Evolutionary conservation across 1,139 yeast species (phyloP).

Genomic region (Diutina siamensis): DNA sequence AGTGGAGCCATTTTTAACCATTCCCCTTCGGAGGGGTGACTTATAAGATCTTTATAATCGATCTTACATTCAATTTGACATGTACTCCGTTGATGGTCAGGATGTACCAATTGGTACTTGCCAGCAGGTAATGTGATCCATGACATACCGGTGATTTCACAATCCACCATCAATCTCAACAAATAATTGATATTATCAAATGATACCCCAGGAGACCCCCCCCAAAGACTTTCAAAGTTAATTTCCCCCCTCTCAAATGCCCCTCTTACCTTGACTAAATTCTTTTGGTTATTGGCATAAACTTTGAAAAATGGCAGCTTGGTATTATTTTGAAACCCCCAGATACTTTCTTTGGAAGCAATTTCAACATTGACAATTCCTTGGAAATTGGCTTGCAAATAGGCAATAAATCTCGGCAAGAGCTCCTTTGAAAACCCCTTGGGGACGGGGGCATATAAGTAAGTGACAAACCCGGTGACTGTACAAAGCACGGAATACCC

Average conservation of each 20-base stretch:
- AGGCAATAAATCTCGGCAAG: slow-evolving; percentile 33
- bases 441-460: slow-evolving; percentile 89
- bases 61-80: slow-evolving; percentile 80
- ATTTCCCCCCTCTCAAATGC: slow-evolving; percentile 80
- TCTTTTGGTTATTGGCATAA: slow-evolving; percentile 50
- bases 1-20: slow-evolving; percentile 93
- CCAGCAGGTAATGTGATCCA: slow-evolving; percentile 87
- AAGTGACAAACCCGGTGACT: slow-evolving; percentile 81
- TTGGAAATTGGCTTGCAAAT: slow-evolving; percentile 39
- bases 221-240: slow-evolving; percentile 50
- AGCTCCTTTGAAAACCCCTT: slow-evolving; percentile 53
- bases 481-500: slow-evolving; percentile 87
- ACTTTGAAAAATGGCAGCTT: slow-evolving; percentile 76
- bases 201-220: slow-evolving; percentile 44
- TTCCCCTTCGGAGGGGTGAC: slow-evolving; percentile 87
- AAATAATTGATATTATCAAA: slow-evolving; percentile 86
- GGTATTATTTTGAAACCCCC: slow-evolving; percentile 83
- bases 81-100: slow-evolving; percentile 40
- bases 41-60: slow-evolving; percentile 52
- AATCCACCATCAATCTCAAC: slow-evolving; percentile 82
- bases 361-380: slow-evolving; percentile 58
- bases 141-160: slow-evolving; percentile 90
- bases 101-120: slow-evolving; percentile 41
- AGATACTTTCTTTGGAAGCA: slow-evolving; percentile 66
- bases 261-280: slow-evolving; percentile 55